These are phyloP conservation scores for Dictyostelium firmibasis DNA, from an alignment of 78 protist species.

Conservation along the genomic window DNA sequence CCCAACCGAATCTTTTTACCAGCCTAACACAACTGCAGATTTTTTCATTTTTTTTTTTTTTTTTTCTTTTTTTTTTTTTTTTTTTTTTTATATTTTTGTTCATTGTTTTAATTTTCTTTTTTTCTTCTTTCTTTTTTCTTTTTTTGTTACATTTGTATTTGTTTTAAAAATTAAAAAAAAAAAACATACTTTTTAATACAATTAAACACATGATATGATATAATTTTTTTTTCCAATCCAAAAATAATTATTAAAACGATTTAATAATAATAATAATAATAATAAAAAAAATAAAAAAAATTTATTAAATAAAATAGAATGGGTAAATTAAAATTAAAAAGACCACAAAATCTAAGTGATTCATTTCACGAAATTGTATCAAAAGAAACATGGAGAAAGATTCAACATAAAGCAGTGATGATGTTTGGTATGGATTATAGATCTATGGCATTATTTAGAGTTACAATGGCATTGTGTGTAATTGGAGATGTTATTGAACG, in stretches of 20 bases:
- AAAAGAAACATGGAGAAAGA: background rate
- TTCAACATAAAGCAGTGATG: background rate
- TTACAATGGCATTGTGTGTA: constrained; percentile 55
- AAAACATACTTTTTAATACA: background rate
- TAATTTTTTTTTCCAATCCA: no score
- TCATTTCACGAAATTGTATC: background rate
- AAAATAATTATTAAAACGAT: no score
- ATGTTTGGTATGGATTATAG: constrained; percentile 52
- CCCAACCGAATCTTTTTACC: background rate
- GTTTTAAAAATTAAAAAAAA: no score
- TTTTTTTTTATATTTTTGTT: no score
- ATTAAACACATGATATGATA: no score
- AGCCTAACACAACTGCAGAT: background rate
- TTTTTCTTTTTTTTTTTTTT: no score
- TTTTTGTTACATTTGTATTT: no score
- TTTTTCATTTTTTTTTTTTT: no score
- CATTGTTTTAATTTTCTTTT: no score
- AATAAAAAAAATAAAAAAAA: no score
- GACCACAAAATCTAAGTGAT: background rate
- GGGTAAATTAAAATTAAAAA: constrained; percentile 13
- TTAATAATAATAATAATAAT: no score
- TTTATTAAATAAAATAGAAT: background rate
- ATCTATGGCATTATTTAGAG: constrained; percentile 48
- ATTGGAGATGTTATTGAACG: constrained; percentile 69
- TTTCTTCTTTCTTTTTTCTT: background rate